Evolutionary conservation across 1,284 basidiomycete species (phyloP), one percentile per base, ranked within the genome.

Genomic region (Tetrapyrgos nigripes): DNA sequence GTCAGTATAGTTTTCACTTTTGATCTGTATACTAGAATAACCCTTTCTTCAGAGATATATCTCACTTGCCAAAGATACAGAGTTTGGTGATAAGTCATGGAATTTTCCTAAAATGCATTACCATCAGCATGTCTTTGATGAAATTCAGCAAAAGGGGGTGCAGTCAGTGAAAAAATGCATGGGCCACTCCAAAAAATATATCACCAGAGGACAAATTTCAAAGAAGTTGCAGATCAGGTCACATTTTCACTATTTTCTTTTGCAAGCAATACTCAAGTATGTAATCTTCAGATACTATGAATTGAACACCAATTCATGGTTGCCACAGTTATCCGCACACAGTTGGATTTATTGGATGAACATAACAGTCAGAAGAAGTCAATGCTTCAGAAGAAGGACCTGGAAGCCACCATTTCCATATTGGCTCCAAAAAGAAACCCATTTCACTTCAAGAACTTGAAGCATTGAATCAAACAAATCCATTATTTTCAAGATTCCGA

Each of bases 81-180:
- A n/a, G n/a, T 9, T 19, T 19, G 27, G 28, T 4, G 46, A 56
- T 14, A 68, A 70, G 46, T 53, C 66, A 40, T 71, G 68, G 69
- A 59, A 66, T n/a, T 67, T 66, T 29, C 56, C 61, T 5, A 70
- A 72, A 49, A 49, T 60, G 21, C 68, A 69, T 50, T 44, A 52
- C 4, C 59, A 60, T 21, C 11, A 19, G 8, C 69, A 72, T 58
- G 14, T 50, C 1, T 65, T 64, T 35, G 57, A 63, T 33, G 65
- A 69, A 31, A 68, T 72, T 31, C 19, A 27, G 14, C 54, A 45
- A 4, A 70, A 72, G 50, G 70, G 70, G 19, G 60, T 60, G 3
- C 51, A 54, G 1, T 24, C 45, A 3, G 63, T 52, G 68, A 70
- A 50, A 64, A 64, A 49, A 33, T 61, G 17, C 68, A 72, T 57